Evolutionary conservation across 768 basidiomycete genomes (phyloP).

Genomic region (Boletus speciosus): DNA sequence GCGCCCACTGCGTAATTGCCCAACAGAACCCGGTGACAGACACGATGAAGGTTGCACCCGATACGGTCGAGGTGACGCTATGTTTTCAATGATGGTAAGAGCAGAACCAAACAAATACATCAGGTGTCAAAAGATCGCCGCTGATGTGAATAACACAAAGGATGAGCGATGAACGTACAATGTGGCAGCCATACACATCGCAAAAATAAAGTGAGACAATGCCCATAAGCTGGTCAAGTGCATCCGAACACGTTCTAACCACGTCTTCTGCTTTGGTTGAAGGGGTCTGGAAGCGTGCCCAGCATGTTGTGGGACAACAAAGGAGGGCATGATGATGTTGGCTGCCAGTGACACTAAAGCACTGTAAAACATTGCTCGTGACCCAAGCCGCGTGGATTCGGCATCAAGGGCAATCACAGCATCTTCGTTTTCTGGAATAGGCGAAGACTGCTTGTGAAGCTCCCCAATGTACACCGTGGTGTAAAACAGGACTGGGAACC

Average conservation of each 20-base stretch:
- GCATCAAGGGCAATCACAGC: slow-evolving; percentile 43
- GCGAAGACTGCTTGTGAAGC: slow-evolving; percentile 59
- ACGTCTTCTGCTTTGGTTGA: slow-evolving; percentile 16
- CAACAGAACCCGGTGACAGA: slow-evolving; percentile 85
- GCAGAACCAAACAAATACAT: slow-evolving; percentile 4
- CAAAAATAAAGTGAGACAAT: slow-evolving; percentile 68
- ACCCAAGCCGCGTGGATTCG: slow-evolving; percentile 79
- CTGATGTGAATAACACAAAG: slow-evolving; percentile 7
- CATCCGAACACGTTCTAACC: slow-evolving; percentile 48
- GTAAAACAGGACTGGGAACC: slow-evolving; percentile 93
- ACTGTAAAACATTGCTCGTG: slow-evolving; percentile 78
- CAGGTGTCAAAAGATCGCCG: slow-evolving; percentile 11
- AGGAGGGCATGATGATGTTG: slow-evolving; percentile 69
- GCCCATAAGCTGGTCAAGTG: slow-evolving; percentile 77
- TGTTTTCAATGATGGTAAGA: slow-evolving; percentile 7
- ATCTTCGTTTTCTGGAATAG: slow-evolving; percentile 27
- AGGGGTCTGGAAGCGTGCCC: slow-evolving; percentile 13
- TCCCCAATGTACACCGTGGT: slow-evolving; percentile 86
- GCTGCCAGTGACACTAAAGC: slow-evolving; percentile 63
- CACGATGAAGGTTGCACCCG: slow-evolving; percentile 71
- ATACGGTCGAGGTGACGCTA: slow-evolving; percentile 70
- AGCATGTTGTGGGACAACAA: slow-evolving; percentile 38
- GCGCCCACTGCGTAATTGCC: slow-evolving; percentile 92
- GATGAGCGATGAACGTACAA: slow-evolving; percentile 53
- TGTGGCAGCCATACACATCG: slow-evolving; percentile 74